Base-by-base conservation (phyloP, 495 filamentous ascomycete genomes). In the Darksidea phi region DNA sequence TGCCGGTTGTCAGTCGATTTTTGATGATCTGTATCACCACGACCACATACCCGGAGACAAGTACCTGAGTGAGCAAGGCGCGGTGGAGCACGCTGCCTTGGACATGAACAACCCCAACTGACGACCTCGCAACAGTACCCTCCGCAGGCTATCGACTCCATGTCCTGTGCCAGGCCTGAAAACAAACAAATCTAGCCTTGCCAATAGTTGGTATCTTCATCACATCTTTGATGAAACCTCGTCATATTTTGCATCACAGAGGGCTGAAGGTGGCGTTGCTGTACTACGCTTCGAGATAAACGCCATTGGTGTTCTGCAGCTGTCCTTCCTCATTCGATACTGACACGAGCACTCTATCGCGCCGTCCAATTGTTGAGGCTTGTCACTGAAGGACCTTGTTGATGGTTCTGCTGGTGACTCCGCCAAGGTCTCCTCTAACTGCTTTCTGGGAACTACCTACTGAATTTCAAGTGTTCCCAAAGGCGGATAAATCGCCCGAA, bases 181-280 rank as follows among this genome's bases (percentile, higher is more conserved):
- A 4, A 7, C 17, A 12, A 38, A 18, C 3, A 47, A 5, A 10
- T 42, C n/a, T 26, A 26, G 54, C 34, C 23, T 25, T 17, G 13
- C 41, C 54, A 57, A 57, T 57, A 57, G 45, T 26, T n/a, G 24
- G 21, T 1, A n/a, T 21, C 25, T 11, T 21, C 18, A 10, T 46
- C 15, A 4, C 5, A 48, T 47, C 2, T 50, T 23, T 10, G 13
- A 48, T 3, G 1, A 49, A 41, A 17, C 18, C 20, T 42, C 21
- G 4, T 7, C 23, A 18, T 38, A 1, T 24, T 5, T 43, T n/a
- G 28, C 13, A 25, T 17, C 32, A 42, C 23, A 1, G n/a, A n/a
- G 0, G 26, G 17, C 55, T 25, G 46, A 59, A 49, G 3, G 18
- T 34, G 23, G 55, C 28, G 20, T 24, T 49, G 28, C 21, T 50